Percentiles rank a stretch among this genome's conserved stretches.
phyloP scores from a whole-genome alignment of 108 stramenopile genomes.

The Pseudonitzschia delicatissima region DNA sequence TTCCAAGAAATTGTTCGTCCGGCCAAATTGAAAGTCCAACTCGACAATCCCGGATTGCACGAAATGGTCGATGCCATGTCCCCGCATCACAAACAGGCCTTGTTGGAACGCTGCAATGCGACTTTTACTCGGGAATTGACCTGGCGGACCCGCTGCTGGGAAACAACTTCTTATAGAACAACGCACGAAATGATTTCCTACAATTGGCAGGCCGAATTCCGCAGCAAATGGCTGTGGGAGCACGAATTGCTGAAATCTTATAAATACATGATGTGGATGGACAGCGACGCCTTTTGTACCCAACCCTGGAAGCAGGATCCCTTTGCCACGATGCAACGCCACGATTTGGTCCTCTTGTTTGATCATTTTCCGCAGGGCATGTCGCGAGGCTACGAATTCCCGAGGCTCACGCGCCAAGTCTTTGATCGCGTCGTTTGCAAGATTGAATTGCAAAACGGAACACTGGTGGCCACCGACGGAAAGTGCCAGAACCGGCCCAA shows the following conservation, averaged over 20 bases:
- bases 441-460: constrained; percentile 20
- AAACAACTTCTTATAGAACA: constrained; percentile 2
- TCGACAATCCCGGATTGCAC: constrained; percentile 37
- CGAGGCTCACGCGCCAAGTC: not conserved
- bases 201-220: constrained; percentile 52
- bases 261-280: constrained; percentile 40
- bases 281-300: constrained; percentile 38
- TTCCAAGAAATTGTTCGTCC: constrained; percentile 25
- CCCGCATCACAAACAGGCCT: not conserved
- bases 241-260: constrained; percentile 34
- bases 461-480: not conserved
- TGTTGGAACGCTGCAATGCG: constrained; percentile 33
- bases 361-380: constrained; percentile 19
- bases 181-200: constrained; percentile 22
- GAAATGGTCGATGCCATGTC: constrained; percentile 25
- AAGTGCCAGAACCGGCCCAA: not conserved
- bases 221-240: constrained; percentile 42
- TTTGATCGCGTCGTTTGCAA: constrained; percentile 14
- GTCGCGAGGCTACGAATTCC: constrained; percentile 9
- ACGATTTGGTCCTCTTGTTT: constrained; percentile 26
- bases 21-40: constrained; percentile 39
- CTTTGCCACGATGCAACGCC: constrained; percentile 21
- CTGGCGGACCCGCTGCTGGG: constrained; percentile 31
- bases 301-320: constrained; percentile 38
- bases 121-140: constrained; percentile 2